Base-by-base conservation (phyloP, 495 filamentous ascomycete genomes). In the Echria macrotheca region DNA sequence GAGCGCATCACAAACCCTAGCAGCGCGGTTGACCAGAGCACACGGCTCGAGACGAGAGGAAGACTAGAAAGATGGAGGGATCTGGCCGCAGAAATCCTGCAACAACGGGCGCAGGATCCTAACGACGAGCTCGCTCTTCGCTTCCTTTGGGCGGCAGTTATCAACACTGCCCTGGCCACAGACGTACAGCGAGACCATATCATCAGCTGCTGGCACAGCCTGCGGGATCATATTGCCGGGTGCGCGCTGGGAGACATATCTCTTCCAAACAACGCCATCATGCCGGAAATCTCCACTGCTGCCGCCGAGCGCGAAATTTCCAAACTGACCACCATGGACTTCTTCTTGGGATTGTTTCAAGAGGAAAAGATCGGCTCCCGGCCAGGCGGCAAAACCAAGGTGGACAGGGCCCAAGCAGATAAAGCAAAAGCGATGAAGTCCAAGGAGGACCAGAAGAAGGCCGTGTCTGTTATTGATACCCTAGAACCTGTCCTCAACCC, bases 301-400 rank as follows among this genome's bases (percentile, higher is more conserved):
- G 86, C 87, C 3, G 82, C 91, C 10, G 89, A 95, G 38, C 82
- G 89, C 24, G 93, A 99, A 58, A 86, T 95, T 21, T 87, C 87
- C 37, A 87, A 89, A 59, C 72, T 97, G 11, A 95, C 87, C 11
- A 97, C 90, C 0, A 90, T 93, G 80, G 94, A 95, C 58, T 97
- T 96, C 67, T 97, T 99, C 67, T 73, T 86, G 50, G 85, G 81
- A 23, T 79, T 99, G 0, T 96, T 96, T 54, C 73, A 77, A 28
- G 73, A 77, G 9, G 73, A 78, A 32, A 66, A 78, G 25, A n/a
- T n/a, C n/a, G n/a, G n/a, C n/a, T n/a, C n/a, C n/a, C n/a, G n/a
- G n/a, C n/a, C n/a, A n/a, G n/a, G n/a, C n/a, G n/a, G n/a, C n/a
- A n/a, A n/a, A n/a, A n/a, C n/a, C n/a, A n/a, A n/a, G n/a, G n/a